A percentile compares a stretch with the other conserved stretches of the same genome.
phyloP scores from a whole-genome alignment of 208 protist genomes.

The Phytomonas sp. region DNA sequence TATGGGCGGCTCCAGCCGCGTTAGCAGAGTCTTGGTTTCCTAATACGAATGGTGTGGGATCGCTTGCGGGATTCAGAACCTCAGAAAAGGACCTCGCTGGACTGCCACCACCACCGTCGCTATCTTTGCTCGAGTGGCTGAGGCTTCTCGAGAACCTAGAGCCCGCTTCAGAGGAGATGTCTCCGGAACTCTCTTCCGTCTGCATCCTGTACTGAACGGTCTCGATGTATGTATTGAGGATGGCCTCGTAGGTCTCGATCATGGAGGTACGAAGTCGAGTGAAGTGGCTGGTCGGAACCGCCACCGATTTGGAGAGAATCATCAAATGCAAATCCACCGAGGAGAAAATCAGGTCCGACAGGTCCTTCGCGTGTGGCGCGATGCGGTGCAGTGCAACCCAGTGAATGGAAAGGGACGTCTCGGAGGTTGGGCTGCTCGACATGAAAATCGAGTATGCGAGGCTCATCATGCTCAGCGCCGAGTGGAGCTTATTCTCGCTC shows the following conservation, averaged over 20 bases:
- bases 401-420: conserved; percentile 54
- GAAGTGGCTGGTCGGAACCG: conserved; percentile 70
- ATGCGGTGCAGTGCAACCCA: conserved; percentile 88
- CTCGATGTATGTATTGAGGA: conserved; percentile 77
- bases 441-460: conserved; percentile 84
- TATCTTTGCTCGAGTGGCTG: conserved; percentile 11
- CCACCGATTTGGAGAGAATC: conserved; percentile 60
- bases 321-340: conserved; percentile 76
- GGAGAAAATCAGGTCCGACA: conserved; percentile 80
- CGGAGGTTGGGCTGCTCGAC: conserved; percentile 56
- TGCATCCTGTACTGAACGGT: conserved; percentile 66
- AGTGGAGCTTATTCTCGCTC: conserved; percentile 58
- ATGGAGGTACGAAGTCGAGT: conserved; percentile 72
- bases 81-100: not conserved
- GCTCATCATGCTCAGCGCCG: conserved; percentile 78
- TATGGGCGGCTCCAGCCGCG: conserved; percentile 6
- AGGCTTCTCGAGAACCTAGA: not conserved
- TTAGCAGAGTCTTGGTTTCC: not conserved
- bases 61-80: not conserved
- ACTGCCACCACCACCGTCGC: conserved; percentile 15
- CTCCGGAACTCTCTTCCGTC: conserved; percentile 28
- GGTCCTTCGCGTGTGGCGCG: conserved; percentile 59
- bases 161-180: not conserved
- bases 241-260: conserved; percentile 64
- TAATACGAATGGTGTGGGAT: not conserved